Conservation (phyloP, 1,284 basidiomycete species). For the Fomitopsis palustris region DNA sequence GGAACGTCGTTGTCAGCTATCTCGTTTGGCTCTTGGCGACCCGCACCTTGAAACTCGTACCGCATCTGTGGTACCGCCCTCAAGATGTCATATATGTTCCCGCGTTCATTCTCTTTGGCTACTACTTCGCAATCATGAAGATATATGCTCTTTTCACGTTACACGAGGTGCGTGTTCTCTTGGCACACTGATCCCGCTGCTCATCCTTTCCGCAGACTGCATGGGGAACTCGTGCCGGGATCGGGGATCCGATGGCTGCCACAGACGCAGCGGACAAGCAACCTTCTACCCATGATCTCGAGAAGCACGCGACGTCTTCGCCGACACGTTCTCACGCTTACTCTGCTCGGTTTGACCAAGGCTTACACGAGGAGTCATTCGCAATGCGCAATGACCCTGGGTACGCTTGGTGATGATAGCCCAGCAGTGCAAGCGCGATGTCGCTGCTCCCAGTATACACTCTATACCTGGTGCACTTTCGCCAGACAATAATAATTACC, state of each 20-base stretch:
- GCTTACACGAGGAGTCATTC: neutral
- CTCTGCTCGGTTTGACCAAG: neutral
- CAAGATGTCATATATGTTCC: constrained; percentile 87
- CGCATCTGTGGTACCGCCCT: constrained; percentile 84
- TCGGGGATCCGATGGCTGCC: constrained; percentile 75
- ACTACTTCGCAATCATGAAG: constrained; percentile 50
- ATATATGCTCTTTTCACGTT: constrained; percentile 31
- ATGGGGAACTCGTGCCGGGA: constrained; percentile 90
- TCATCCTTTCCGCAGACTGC: constrained; percentile 53
- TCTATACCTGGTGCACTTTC: no score
- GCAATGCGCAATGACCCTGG: neutral
- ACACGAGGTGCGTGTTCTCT: constrained; percentile 24
- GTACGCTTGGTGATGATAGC: neutral
- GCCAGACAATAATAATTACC: no score
- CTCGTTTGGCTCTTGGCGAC: constrained; percentile 81
- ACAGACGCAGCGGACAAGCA: constrained; percentile 54
- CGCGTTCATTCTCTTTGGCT: constrained; percentile 88
- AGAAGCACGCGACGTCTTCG: neutral
- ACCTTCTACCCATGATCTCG: neutral
- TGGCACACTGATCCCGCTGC: neutral
- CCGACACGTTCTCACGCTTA: neutral
- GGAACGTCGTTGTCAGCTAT: constrained; percentile 79
- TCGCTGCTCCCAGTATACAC: no score
- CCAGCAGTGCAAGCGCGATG: no score
- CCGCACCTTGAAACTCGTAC: constrained; percentile 82